Evolutionary conservation across 2,329 filamentous ascomycete genomes (phyloP).

Genomic region (Apiospora koreana): DNA sequence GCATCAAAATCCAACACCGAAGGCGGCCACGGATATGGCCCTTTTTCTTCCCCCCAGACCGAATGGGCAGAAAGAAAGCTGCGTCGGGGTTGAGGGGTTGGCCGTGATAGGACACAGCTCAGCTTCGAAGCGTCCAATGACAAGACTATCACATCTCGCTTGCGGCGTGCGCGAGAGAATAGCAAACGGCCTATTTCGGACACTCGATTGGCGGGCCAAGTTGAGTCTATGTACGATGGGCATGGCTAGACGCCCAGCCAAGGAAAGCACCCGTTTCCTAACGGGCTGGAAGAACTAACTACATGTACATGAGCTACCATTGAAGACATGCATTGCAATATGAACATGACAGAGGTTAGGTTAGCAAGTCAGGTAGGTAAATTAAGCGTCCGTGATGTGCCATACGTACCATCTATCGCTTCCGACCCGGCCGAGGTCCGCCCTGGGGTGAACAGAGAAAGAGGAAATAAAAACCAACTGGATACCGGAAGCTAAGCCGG

Average conservation of each 20-base stretch:
- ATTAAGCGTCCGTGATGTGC: not conserved
- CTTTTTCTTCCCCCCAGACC: not conserved
- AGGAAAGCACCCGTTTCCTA: not conserved
- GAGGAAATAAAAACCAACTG: not conserved
- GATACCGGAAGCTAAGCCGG: slow-evolving; percentile 2
- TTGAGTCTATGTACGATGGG: not conserved
- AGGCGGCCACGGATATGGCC: not conserved
- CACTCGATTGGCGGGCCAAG: not conserved
- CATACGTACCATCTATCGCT: not conserved
- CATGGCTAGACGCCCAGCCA: not conserved
- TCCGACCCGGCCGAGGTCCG: not conserved
- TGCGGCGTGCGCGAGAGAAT: not conserved
- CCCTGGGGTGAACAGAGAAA: not conserved
- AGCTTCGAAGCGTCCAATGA: not conserved
- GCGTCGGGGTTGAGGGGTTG: not conserved
- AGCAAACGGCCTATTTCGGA: not conserved
- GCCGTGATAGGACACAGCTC: not conserved
- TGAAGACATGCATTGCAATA: not conserved
- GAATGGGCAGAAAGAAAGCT: not conserved
- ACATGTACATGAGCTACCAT: not conserved
- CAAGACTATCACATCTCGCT: not conserved
- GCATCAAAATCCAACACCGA: not conserved
- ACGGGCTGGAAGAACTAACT: not conserved
- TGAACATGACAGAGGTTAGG: not conserved
- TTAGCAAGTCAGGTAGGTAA: not conserved